Conservation (phyloP, 768 basidiomycete genomes). For the Tylopilus rubrobrunneus region DNA sequence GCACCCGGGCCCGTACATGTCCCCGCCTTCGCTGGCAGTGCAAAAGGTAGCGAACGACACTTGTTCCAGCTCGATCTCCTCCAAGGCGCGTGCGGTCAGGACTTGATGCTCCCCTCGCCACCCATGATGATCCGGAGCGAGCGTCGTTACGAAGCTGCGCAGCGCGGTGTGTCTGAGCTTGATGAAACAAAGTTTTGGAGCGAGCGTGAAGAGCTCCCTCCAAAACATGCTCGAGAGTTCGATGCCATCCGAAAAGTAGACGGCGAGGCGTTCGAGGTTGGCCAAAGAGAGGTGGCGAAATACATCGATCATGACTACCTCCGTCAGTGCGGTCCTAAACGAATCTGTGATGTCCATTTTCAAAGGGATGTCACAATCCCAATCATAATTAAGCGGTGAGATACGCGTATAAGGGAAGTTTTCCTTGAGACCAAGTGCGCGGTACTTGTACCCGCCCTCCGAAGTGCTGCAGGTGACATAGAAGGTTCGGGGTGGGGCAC, state of each 20-base stretch:
- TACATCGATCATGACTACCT: background rate
- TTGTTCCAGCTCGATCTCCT: background rate
- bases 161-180: background rate
- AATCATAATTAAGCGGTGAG: background rate
- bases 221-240: background rate
- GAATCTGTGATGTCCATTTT: background rate
- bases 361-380: background rate
- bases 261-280: background rate
- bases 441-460: background rate
- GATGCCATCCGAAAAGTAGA: background rate
- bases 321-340: background rate
- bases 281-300: background rate
- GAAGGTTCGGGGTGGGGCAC: background rate
- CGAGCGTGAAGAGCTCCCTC: background rate
- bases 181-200: background rate
- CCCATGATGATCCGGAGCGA: slow-evolving; percentile 1
- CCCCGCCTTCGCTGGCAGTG: background rate
- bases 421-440: background rate
- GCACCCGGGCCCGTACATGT: background rate
- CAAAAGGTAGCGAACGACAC: background rate
- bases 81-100: background rate
- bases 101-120: background rate
- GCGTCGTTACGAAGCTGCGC: background rate
- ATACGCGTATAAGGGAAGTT: background rate
- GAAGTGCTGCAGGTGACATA: background rate